phyloP scores from a whole-genome alignment of 2,329 filamentous ascomycete species.

The Fusarium bactridioides region DNA sequence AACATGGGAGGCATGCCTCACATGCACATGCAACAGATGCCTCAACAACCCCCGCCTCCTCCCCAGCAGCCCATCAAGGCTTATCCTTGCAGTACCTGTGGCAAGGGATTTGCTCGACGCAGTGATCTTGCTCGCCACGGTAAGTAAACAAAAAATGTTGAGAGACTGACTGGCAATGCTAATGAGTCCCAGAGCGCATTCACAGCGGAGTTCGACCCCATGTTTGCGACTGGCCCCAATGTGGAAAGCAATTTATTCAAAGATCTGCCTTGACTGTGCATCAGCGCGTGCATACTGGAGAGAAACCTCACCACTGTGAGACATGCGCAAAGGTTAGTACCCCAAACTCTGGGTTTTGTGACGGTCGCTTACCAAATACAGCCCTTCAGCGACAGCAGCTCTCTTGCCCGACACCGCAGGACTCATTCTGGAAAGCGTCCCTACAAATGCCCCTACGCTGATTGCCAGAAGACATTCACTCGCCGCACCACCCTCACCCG shows the following conservation, averaged over 20 bases:
- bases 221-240: conserved; percentile 86
- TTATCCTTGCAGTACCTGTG: conserved; percentile 88
- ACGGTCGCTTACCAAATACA: conserved; percentile 48
- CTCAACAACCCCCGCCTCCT: conserved; percentile 44
- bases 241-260: conserved; percentile 97
- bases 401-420: conserved; percentile 87
- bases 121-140: conserved; percentile 96
- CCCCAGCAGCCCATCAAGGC: conserved; percentile 64
- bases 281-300: conserved; percentile 92
- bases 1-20: conserved; percentile 49
- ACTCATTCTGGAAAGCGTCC: conserved; percentile 96
- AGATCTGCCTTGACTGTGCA: conserved; percentile 95
- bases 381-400: conserved; percentile 97
- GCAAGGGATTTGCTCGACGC: conserved; percentile 89
- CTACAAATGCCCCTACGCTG: conserved; percentile 96
- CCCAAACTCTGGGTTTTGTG: not conserved
- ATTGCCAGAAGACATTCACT: conserved; percentile 98
- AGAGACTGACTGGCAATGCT: conserved; percentile 21
- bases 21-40: conserved; percentile 51
- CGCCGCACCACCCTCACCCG: conserved; percentile 92
- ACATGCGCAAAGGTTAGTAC: conserved; percentile 86
- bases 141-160: conserved; percentile 56
- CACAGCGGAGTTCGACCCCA: conserved; percentile 92
- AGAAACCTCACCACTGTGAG: conserved; percentile 98
- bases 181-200: conserved; percentile 79